These are phyloP conservation scores for Hermanozyma aechmeae DNA, from an alignment of 805 yeast species.

Conservation along the genomic window DNA sequence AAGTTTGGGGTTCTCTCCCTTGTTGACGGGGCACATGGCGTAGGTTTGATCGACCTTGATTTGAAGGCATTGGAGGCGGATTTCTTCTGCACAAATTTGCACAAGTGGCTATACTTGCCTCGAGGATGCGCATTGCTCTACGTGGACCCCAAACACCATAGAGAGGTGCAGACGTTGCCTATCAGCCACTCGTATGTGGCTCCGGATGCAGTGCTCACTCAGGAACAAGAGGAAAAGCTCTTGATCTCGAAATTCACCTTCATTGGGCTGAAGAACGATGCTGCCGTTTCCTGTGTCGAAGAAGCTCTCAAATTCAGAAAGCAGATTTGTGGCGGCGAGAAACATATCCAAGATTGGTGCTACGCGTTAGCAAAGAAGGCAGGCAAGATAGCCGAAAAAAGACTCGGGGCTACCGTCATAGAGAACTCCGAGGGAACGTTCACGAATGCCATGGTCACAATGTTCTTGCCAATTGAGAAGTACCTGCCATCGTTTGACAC, in stretches of 20 bases:
- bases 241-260: conserved; percentile 40
- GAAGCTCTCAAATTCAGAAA: conserved; percentile 47
- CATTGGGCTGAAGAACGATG: conserved; percentile 41
- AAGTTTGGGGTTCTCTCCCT: conserved; percentile 41
- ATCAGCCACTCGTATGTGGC: conserved; percentile 39
- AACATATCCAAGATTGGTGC: conserved; percentile 39
- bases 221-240: conserved; percentile 12
- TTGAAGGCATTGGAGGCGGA: conserved; percentile 42
- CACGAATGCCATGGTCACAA: conserved; percentile 35
- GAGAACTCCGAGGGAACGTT: conserved; percentile 25
- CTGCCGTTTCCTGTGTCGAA: conserved; percentile 31
- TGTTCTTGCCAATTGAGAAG: conserved; percentile 26
- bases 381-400: conserved; percentile 26
- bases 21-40: conserved; percentile 67
- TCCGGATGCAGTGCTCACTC: conserved; percentile 17
- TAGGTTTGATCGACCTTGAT: conserved; percentile 44
- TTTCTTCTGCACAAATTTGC: conserved; percentile 52
- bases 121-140: conserved; percentile 52
- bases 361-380: conserved; percentile 34
- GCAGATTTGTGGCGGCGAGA: conserved; percentile 54
- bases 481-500: conserved; percentile 3
- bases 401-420: conserved; percentile 23
- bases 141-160: conserved; percentile 43
- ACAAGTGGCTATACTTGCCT: conserved; percentile 61
- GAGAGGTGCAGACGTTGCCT: conserved; percentile 46